Base-by-base conservation (phyloP, 1,284 basidiomycete species). In the Neonothopanus nambi region DNA sequence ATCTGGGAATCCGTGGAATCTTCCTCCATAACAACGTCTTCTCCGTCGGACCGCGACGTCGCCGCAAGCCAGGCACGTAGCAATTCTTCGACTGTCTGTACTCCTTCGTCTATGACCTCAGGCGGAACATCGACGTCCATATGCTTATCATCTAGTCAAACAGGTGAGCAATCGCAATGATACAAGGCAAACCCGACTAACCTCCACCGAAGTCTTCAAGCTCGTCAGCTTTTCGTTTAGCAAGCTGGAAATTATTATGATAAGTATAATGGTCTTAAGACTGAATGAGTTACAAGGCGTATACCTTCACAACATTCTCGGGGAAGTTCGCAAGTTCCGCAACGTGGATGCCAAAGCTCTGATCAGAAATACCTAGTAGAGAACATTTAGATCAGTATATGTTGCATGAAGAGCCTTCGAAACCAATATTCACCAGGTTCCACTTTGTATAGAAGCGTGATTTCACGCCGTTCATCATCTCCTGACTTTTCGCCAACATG, bases 281-380 rank as follows among this genome's bases (percentile, higher is more conserved):
- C 7, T 40, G 11, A 28, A 13, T 9, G 30, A 33, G 13, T 11
- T 4, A 33, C 13, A 33, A 13, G 9, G 30, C 13, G 62, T 74
- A 60, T 46, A 95, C 91, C 76, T 89, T 92, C 57, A 98, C 85
- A 4, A 99, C 95, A 57, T 85, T 88, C 52, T 95, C 91, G 0
- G 96, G 97, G 72, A 99, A 99, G 66, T 96, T 93, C 11, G 97
- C 96, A 35, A 99, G 77, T 67, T 96, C 85, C 0, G 97, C 97
- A 18, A 99, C 97, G 62, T 99, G 95, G 42, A 99, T 99, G 71
- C 97, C 97, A 65, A 98, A 98, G 66, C 93, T 95, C 70, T 98
- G 96, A 66, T 99, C 96, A 57, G 92, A 93, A 37, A 94, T 80
- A 12, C 91, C 90, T 82, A 47, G 11, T 3, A n/a, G 15, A 43